Evolutionary conservation across 495 filamentous ascomycete species (phyloP).

Genomic region (Neurospora africana): DNA sequence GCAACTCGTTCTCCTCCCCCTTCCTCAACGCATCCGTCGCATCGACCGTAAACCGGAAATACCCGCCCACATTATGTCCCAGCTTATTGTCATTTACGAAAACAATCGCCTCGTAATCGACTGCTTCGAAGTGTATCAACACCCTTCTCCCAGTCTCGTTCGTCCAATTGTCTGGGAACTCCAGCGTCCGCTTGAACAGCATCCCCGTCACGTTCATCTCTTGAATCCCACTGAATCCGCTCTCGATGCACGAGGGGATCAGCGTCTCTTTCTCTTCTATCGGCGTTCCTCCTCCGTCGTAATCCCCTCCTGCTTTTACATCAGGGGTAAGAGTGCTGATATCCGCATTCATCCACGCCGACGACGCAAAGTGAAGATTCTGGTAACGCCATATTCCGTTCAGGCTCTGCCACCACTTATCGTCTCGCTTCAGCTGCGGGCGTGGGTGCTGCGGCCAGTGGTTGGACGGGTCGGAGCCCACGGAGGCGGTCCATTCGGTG

Average conservation of each 20-base stretch:
- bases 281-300: background rate
- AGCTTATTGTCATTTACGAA: slow-evolving; percentile 49
- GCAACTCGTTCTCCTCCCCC: slow-evolving; percentile 39
- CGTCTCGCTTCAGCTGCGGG: slow-evolving; percentile 44
- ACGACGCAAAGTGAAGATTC: background rate
- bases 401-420: slow-evolving; percentile 44
- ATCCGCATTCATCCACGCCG: background rate
- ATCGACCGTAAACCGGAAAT: slow-evolving; percentile 51
- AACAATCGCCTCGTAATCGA: slow-evolving; percentile 57
- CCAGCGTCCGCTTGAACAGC: slow-evolving; percentile 51
- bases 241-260: slow-evolving; percentile 56
- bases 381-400: slow-evolving; percentile 61
- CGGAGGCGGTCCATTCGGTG: background rate
- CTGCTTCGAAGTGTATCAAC: slow-evolving; percentile 57
- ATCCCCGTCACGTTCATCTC: slow-evolving; percentile 38
- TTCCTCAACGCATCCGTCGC: slow-evolving; percentile 37
- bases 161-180: slow-evolving; percentile 37
- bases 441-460: slow-evolving; percentile 62
- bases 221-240: slow-evolving; percentile 30
- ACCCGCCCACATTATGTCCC: slow-evolving; percentile 49
- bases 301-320: background rate
- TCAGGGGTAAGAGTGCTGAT: background rate
- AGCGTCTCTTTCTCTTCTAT: slow-evolving; percentile 34
- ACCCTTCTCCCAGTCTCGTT: slow-evolving; percentile 22
- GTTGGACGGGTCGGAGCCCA: slow-evolving; percentile 15